A percentile compares a stretch with the other conserved stretches of the same genome.
phyloP scores from a whole-genome alignment of 2,329 filamentous ascomycete genomes.

The Mycosphaerelloides madeirae region DNA sequence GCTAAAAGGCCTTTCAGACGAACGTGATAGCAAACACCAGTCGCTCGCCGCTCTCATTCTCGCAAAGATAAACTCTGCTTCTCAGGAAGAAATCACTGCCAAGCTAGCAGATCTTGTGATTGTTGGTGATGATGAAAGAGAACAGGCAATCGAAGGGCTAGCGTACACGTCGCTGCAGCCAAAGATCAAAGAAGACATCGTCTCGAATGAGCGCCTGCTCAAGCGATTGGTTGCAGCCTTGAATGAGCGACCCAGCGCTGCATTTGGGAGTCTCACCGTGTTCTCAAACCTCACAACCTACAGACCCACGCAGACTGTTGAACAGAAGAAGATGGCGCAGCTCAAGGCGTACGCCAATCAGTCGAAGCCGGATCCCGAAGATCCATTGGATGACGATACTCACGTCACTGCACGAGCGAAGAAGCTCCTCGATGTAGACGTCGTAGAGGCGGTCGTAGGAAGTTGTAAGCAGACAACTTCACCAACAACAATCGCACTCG shows the following conservation, averaged over 20 bases:
- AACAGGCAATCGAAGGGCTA: slow-evolving; percentile 77
- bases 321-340: slow-evolving; percentile 86
- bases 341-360: slow-evolving; percentile 92
- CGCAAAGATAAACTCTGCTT: slow-evolving; percentile 43
- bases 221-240: slow-evolving; percentile 64
- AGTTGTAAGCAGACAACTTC: slow-evolving; percentile 43
- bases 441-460: slow-evolving; percentile 71
- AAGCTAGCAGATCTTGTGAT: slow-evolving; percentile 30
- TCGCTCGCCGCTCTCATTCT: slow-evolving; percentile 50
- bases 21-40: slow-evolving; percentile 26
- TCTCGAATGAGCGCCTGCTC: slow-evolving; percentile 63
- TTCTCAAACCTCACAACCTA: slow-evolving; percentile 82
- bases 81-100: slow-evolving; percentile 24
- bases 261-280: slow-evolving; percentile 83
- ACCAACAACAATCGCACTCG: slow-evolving; percentile 64
- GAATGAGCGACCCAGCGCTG: slow-evolving; percentile 41
- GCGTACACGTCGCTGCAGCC: slow-evolving; percentile 87
- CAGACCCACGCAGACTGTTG: slow-evolving; percentile 71
- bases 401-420: slow-evolving; percentile 72
- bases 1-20: slow-evolving; percentile 73
- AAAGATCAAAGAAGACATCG: slow-evolving; percentile 75
- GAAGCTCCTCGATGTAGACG: slow-evolving; percentile 70
- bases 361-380: slow-evolving; percentile 56
- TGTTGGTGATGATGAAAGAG: slow-evolving; percentile 39
- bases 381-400: slow-evolving; percentile 70